Evolutionary conservation across 371 early-diverging fungal genomes (phyloP).

Genomic region (Rhizomucor miehei): DNA sequence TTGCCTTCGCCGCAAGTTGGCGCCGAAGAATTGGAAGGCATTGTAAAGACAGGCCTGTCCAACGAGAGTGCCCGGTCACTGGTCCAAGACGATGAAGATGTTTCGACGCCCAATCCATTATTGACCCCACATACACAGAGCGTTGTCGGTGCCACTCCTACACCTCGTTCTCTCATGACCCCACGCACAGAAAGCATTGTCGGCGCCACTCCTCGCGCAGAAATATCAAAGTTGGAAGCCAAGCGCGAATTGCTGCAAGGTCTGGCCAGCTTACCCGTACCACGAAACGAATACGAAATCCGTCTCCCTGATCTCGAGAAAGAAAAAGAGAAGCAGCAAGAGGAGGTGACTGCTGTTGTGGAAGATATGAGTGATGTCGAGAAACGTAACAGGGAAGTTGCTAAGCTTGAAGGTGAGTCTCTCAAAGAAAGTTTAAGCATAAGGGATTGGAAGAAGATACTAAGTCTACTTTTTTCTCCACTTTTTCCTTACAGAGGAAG

Average conservation of each 20-base stretch:
- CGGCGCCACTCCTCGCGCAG: slow-evolving; percentile 52
- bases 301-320: slow-evolving; percentile 73
- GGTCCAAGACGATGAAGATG: slow-evolving; percentile 58
- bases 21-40: slow-evolving; percentile 87
- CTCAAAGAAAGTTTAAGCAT: no score
- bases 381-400: slow-evolving; percentile 42
- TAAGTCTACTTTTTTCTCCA: no score
- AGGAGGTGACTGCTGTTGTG: slow-evolving; percentile 10
- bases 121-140: slow-evolving; percentile 61
- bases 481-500: slow-evolving; percentile 33
- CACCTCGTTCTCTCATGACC: slow-evolving; percentile 84
- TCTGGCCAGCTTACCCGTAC: slow-evolving; percentile 78
- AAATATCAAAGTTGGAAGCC: slow-evolving; percentile 48
- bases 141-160: slow-evolving; percentile 62
- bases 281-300: slow-evolving; percentile 93
- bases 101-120: slow-evolving; percentile 72
- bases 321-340: slow-evolving; percentile 32
- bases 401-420: slow-evolving; percentile 30
- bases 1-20: slow-evolving; percentile 92
- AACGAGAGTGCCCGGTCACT: slow-evolving; percentile 76
- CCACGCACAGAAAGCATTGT: slow-evolving; percentile 44
- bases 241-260: slow-evolving; percentile 51
- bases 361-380: slow-evolving; percentile 76
- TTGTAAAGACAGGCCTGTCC: slow-evolving; percentile 86
- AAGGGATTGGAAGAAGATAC: no score